phyloP scores from a whole-genome alignment of 257 asterid genomes.

The Craterostigma plantagineum region DNA sequence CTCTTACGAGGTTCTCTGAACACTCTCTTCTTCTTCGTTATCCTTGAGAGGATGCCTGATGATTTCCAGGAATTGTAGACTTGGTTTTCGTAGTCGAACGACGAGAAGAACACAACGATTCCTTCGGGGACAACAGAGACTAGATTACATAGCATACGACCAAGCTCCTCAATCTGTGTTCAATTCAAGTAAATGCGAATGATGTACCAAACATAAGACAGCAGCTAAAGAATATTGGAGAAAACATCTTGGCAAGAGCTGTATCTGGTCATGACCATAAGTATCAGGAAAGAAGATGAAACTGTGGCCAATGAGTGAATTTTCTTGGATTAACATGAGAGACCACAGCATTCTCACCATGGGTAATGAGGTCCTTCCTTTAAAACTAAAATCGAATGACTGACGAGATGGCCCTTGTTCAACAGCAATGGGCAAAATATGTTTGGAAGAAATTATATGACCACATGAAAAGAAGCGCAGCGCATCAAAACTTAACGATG shows the following conservation, averaged over 20 bases:
- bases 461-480: slow-evolving; percentile 76
- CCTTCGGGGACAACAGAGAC: slow-evolving; percentile 78
- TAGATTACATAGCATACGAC: slow-evolving; percentile 67
- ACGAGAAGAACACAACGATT: slow-evolving; percentile 78
- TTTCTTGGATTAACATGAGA: not conserved
- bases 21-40: slow-evolving; percentile 48
- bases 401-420: slow-evolving; percentile 75
- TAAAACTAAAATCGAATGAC: slow-evolving; percentile 72
- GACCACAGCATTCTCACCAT: slow-evolving; percentile 30
- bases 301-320: not conserved
- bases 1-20: slow-evolving; percentile 88
- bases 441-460: slow-evolving; percentile 72
- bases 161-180: slow-evolving; percentile 74
- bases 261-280: too few relatives aligned
- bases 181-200: not conserved
- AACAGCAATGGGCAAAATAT: slow-evolving; percentile 73
- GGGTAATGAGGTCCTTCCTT: slow-evolving; percentile 49
- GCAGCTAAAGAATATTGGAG: slow-evolving; percentile 2
- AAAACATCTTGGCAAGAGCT: slow-evolving; percentile 1
- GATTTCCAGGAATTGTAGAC: slow-evolving; percentile 69
- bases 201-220: not conserved
- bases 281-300: slow-evolving; percentile 5
- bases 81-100: slow-evolving; percentile 68
- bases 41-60: slow-evolving; percentile 65
- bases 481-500: slow-evolving; percentile 33